Conservation (phyloP, 768 basidiomycete species). For the Saitozyma podzolica region DNA sequence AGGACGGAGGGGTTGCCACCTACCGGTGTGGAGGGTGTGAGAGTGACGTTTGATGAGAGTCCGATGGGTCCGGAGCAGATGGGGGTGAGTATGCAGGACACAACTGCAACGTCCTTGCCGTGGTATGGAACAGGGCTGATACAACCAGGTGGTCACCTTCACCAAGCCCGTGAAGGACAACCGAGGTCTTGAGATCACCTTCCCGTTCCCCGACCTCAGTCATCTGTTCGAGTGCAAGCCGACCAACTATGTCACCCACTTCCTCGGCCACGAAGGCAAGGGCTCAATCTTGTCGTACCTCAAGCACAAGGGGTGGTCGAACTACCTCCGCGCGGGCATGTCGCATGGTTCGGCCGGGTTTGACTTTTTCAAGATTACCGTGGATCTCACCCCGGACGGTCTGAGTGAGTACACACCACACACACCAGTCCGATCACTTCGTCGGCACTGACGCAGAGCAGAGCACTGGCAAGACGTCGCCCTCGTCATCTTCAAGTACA, state of each 20-base stretch:
- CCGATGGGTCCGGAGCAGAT: constrained; percentile 43
- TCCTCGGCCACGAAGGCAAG: constrained; percentile 72
- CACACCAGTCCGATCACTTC: background rate
- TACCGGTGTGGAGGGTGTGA: constrained; percentile 36
- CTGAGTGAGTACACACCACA: constrained; percentile 63
- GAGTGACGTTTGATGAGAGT: constrained; percentile 38
- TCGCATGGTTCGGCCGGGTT: constrained; percentile 72
- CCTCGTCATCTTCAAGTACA: constrained; percentile 73
- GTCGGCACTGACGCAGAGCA: constrained; percentile 44
- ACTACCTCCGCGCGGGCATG: constrained; percentile 67
- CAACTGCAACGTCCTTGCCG: background rate
- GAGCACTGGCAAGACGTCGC: constrained; percentile 74
- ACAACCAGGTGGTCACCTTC: constrained; percentile 54
- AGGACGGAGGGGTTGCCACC: constrained; percentile 32
- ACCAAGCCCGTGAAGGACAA: constrained; percentile 87
- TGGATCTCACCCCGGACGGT: constrained; percentile 78
- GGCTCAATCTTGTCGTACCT: constrained; percentile 89
- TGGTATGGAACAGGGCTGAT: constrained; percentile 1
- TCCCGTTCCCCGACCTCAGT: constrained; percentile 54
- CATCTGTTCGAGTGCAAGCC: constrained; percentile 66
- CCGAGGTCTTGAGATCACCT: constrained; percentile 77
- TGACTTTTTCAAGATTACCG: constrained; percentile 81
- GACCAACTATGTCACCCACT: constrained; percentile 72
- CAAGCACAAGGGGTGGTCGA: constrained; percentile 85
- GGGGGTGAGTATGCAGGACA: constrained; percentile 31